Evolutionary conservation across 148 eudicot genomes (phyloP).

Genomic region (Silene latifolia): DNA sequence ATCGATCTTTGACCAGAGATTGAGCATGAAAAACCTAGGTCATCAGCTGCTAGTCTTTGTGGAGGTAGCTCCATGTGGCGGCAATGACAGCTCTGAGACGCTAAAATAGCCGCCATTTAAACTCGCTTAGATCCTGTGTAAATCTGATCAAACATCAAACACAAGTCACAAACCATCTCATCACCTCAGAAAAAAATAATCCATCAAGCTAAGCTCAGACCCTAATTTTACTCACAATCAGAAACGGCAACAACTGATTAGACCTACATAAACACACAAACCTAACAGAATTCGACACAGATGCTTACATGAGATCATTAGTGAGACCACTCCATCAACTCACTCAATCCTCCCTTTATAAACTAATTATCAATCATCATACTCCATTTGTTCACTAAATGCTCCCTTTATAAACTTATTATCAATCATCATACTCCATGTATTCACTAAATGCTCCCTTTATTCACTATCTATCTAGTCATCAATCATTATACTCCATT

Average conservation of each 20-base stretch:
- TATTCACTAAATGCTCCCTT: no score
- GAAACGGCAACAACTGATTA: not conserved
- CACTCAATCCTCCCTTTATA: not conserved
- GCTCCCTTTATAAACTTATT: not conserved
- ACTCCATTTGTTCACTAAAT: not conserved
- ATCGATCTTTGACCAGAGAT: slow-evolving; percentile 32
- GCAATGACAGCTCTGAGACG: slow-evolving; percentile 71
- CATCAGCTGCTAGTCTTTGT: slow-evolving; percentile 38
- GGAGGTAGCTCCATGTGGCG: slow-evolving; percentile 37
- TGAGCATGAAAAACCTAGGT: slow-evolving; percentile 53
- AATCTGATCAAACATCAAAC: slow-evolving; percentile 20
- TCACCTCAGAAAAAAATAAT: not conserved
- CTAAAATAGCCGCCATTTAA: slow-evolving; percentile 75
- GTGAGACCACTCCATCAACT: not conserved
- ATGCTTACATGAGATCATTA: not conserved
- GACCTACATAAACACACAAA: not conserved
- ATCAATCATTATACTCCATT: not conserved
- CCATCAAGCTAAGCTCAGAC: not conserved
- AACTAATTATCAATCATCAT: not conserved
- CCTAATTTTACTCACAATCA: not conserved
- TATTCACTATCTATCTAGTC: not conserved
- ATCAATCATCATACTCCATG: not conserved
- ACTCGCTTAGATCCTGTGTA: slow-evolving; percentile 27
- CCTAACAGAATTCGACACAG: not conserved
- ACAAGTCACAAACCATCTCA: not conserved